Evolutionary conservation across 805 yeast genomes (phyloP), one percentile per base, ranked within the genome.

Genomic region (Isabelozyma rhagii): DNA sequence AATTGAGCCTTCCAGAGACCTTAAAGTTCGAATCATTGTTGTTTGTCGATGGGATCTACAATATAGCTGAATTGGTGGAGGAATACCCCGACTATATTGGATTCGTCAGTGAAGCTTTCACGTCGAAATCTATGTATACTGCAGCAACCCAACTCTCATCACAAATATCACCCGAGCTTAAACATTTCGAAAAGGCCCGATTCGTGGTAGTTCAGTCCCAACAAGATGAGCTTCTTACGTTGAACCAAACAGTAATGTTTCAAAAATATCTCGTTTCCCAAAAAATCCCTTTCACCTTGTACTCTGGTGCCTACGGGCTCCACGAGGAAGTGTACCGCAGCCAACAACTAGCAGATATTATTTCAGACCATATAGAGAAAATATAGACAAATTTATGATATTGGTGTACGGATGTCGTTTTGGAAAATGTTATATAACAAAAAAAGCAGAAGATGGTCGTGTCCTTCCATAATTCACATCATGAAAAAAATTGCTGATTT

Each of bases 11-110:
- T 27, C 36, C 36, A 10, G 36, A 4, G n/a, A 41, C 25, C 4
- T 21, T 44, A 5, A 6, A 21, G 7, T 15, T 58, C 8, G 48
- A 48, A 7, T 21, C 44, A 3, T 34, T 53, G n/a, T 61, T 78
- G 39, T 68, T 84, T 25, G 59, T 86, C 1, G 96, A 88, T 58
- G 96, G 96, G 0, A 89, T 89, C 46, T 87, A 78, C 63, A 79
- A 85, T 54, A 61, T 84, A 5, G 54, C 49, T 0, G 69, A 69
- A 10, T 64, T 89, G 46, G 53, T 85, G 0, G 63, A 66, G 1
- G 94, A 87, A 58, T 85, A 87, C 61, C 87, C 88, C 2, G 59
- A 48, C 0, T 89, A 88, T 62, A 55, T 58, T 11, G 65, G 62
- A 5, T 87, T 87, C 61, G 83, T 89, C 0, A 55, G 65, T 2